Conservation (phyloP, 257 asterid genomes). For the Solanum piurae region DNA sequence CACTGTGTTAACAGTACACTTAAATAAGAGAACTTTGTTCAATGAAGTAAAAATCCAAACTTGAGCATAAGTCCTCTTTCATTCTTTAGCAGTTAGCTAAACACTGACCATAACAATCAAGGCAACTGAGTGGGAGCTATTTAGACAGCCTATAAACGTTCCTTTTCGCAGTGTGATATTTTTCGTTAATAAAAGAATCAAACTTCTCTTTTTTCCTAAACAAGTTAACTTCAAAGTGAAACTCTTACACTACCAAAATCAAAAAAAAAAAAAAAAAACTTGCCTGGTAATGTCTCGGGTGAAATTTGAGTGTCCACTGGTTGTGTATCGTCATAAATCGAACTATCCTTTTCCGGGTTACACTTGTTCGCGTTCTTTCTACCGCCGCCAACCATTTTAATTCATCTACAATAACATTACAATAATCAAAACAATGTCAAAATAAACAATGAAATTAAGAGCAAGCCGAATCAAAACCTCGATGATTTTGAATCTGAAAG, state of each 20-base stretch:
- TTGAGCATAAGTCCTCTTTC: not conserved
- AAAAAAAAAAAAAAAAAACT: not conserved
- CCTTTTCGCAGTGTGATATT: not conserved
- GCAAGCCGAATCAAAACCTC: not conserved
- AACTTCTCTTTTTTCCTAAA: not conserved
- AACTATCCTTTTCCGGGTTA: conserved; percentile 10
- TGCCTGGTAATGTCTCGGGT: conserved; percentile 21
- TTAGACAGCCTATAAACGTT: not conserved
- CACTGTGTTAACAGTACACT: not conserved
- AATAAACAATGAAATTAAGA: not conserved
- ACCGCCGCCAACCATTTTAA: conserved; percentile 23
- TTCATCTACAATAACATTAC: conserved; percentile 18
- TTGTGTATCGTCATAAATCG: conserved; percentile 25
- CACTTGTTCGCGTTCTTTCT: conserved; percentile 5
- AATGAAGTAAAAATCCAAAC: not conserved
- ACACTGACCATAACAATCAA: not conserved
- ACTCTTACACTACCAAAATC: not conserved
- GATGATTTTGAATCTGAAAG: not conserved
- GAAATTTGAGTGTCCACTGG: conserved; percentile 28
- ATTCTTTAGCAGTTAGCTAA: not conserved
- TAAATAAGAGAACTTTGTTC: not conserved
- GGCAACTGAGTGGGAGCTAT: not conserved
- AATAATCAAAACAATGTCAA: not conserved
- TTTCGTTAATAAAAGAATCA: not conserved
- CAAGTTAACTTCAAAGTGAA: not conserved